phyloP scores from a whole-genome alignment of 768 basidiomycete species.

The Agaricus blazei region DNA sequence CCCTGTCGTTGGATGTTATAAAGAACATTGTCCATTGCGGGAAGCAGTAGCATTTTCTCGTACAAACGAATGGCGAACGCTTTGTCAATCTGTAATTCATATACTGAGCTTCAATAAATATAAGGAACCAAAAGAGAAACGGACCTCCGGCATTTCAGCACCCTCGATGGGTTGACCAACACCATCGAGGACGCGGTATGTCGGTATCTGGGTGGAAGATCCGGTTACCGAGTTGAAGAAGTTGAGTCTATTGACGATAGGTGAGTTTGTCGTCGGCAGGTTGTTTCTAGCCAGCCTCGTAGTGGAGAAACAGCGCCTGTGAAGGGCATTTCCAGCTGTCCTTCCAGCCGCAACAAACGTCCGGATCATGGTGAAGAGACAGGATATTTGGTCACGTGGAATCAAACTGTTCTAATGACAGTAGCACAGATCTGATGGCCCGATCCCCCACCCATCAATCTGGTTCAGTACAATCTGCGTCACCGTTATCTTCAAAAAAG shows the following conservation, averaged over 20 bases:
- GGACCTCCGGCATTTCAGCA: slow-evolving; percentile 71
- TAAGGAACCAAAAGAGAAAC: slow-evolving; percentile 13
- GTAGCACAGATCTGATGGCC: slow-evolving; percentile 10
- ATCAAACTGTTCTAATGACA: not conserved
- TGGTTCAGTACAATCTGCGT: too few species aligned
- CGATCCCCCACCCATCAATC: not conserved
- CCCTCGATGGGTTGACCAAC: slow-evolving; percentile 68
- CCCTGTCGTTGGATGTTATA: slow-evolving; percentile 94
- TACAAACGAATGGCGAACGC: slow-evolving; percentile 68
- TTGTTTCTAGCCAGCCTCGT: slow-evolving; percentile 14
- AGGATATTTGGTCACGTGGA: slow-evolving; percentile 22
- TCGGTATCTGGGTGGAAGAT: slow-evolving; percentile 66
- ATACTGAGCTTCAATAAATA: not conserved
- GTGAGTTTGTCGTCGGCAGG: slow-evolving; percentile 45
- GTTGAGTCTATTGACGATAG: slow-evolving; percentile 61
- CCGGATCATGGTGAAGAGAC: slow-evolving; percentile 29
- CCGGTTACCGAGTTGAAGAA: slow-evolving; percentile 79
- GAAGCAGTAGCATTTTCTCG: slow-evolving; percentile 74
- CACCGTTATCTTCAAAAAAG: too few species aligned
- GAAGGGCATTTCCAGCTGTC: slow-evolving; percentile 4
- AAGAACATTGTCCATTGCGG: slow-evolving; percentile 80
- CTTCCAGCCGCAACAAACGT: slow-evolving; percentile 15
- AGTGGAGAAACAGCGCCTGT: slow-evolving; percentile 2
- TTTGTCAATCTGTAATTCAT: slow-evolving; percentile 52
- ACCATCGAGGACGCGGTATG: slow-evolving; percentile 83